phyloP scores from a whole-genome alignment of 2,329 filamentous ascomycete genomes.

The Microcera coccophila region DNA sequence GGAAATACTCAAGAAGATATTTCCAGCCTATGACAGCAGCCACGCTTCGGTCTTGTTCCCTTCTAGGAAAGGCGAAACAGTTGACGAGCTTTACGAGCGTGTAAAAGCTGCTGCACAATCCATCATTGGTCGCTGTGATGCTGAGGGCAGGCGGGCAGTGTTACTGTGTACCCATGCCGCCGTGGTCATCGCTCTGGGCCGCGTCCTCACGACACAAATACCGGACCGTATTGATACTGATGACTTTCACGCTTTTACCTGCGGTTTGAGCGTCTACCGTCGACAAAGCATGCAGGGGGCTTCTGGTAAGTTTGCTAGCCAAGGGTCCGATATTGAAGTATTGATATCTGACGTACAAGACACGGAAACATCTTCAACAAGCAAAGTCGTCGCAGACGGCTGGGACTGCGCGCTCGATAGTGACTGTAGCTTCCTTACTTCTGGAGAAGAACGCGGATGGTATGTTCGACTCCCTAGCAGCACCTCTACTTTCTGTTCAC shows the following conservation, averaged over 20 bases:
- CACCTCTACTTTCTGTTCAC: slow-evolving; percentile 12
- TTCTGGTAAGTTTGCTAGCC: slow-evolving; percentile 14
- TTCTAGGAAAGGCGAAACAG: slow-evolving; percentile 69
- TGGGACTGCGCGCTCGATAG: slow-evolving; percentile 81
- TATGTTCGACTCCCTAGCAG: slow-evolving; percentile 39
- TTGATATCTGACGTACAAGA: slow-evolving; percentile 14
- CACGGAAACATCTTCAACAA: slow-evolving; percentile 5
- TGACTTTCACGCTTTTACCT: slow-evolving; percentile 84
- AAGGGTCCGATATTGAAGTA: slow-evolving; percentile 4
- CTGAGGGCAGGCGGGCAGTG: slow-evolving; percentile 64
- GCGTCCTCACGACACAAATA: slow-evolving; percentile 74
- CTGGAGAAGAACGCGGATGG: slow-evolving; percentile 87
- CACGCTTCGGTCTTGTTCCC: slow-evolving; percentile 66
- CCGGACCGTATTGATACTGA: slow-evolving; percentile 67
- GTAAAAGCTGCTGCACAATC: slow-evolving; percentile 65
- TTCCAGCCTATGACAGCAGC: slow-evolving; percentile 56
- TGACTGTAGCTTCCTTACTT: slow-evolving; percentile 76
- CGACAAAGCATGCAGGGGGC: slow-evolving; percentile 21
- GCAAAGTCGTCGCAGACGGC: slow-evolving; percentile 50
- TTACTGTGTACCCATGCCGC: slow-evolving; percentile 89
- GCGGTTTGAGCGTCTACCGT: slow-evolving; percentile 66
- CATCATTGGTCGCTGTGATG: slow-evolving; percentile 70
- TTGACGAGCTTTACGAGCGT: slow-evolving; percentile 75
- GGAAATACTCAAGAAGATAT: slow-evolving; percentile 59
- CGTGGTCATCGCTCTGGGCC: slow-evolving; percentile 78